phyloP scores from a whole-genome alignment of 805 yeast species.

The Candida nonsorbophila region DNA sequence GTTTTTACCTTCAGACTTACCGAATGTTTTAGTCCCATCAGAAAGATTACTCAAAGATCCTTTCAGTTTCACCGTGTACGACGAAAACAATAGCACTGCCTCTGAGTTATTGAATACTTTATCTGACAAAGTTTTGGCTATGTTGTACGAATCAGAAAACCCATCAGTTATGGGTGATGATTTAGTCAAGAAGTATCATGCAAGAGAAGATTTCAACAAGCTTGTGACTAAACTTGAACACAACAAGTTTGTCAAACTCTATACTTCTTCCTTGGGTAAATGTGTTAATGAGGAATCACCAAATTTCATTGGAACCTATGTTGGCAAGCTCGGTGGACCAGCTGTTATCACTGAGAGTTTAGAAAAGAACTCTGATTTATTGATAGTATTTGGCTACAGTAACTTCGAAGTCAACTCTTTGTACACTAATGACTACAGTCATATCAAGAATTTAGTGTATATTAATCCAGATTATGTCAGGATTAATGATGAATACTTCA shows the following conservation, averaged over 20 bases:
- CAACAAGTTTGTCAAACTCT: constrained; percentile 32
- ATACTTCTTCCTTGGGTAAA: constrained; percentile 64
- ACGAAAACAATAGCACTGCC: constrained; percentile 4
- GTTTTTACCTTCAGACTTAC: constrained; percentile 69
- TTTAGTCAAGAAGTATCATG: constrained; percentile 57
- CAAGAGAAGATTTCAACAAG: constrained; percentile 38
- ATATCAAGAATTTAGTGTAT: constrained; percentile 23
- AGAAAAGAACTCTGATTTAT: constrained; percentile 54
- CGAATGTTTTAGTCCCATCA: constrained; percentile 30
- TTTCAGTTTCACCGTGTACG: constrained; percentile 6
- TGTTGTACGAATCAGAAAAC: constrained; percentile 44
- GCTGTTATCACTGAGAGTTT: constrained; percentile 21
- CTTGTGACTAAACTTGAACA: constrained; percentile 43
- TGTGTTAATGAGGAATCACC: constrained; percentile 68
- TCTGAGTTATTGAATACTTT: constrained; percentile 13
- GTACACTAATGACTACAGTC: constrained; percentile 14
- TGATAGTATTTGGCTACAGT: constrained; percentile 66
- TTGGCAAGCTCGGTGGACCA: constrained; percentile 52
- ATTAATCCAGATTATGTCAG: constrained; percentile 38
- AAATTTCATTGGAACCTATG: constrained; percentile 66
- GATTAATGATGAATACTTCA: constrained; percentile 25
- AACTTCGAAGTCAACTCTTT: constrained; percentile 26
- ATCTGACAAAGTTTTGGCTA: constrained; percentile 36
- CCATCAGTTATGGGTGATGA: constrained; percentile 74
- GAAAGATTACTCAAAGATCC: constrained; percentile 13